Evolutionary conservation across 768 basidiomycete genomes (phyloP), one percentile per base, ranked within the genome.

Genomic region (Russula griseocarnosa): DNA sequence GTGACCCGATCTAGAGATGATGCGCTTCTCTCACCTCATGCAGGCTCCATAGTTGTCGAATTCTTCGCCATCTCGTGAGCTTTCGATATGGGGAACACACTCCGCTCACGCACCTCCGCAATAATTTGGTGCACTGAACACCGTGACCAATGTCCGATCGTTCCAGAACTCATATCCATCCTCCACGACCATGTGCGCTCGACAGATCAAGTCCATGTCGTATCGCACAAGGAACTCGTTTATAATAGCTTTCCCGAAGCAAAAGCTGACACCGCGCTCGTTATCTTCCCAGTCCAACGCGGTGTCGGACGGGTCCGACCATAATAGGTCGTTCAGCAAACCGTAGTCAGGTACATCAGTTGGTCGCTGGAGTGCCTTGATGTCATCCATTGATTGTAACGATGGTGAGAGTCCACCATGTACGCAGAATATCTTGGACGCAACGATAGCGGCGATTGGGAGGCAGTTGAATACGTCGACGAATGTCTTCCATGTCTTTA

Each of bases 111-210:
- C 69, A 96, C 94, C 92, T 75, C 92, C 93, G 72, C 93, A 94
- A 70, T 94, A 94, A 71, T 97, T 97, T 24, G 97, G 97, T 54
- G 97, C 97, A 70, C 94, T 96, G 77, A 99, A 99, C 60, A 99
- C 94, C 1, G 97, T 99, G 58, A 99, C 97, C 69, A 99, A 77
- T 54, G 97, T 98, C 69, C 97, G 85, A 71, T 99, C 97, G 71
- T 98, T 98, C 92, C 97, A 99, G 73, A 99, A 99, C 79, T 99
- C 97, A 73, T 98, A 98, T 9, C 96, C 96, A 72, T 95, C 93
- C 74, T 99, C 97, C 66, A 99, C 97, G 51, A 99, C 97, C 97
- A 98, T 98, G 77, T 99, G 97, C 55, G 97, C 97, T 55, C 97
- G 88, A 79, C 97, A 98, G 77, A 99, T 98, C 67, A 99, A 82